Evolutionary conservation across 192 early-diverging fungal species (phyloP).

Genomic region (Oehlia diaphana): DNA sequence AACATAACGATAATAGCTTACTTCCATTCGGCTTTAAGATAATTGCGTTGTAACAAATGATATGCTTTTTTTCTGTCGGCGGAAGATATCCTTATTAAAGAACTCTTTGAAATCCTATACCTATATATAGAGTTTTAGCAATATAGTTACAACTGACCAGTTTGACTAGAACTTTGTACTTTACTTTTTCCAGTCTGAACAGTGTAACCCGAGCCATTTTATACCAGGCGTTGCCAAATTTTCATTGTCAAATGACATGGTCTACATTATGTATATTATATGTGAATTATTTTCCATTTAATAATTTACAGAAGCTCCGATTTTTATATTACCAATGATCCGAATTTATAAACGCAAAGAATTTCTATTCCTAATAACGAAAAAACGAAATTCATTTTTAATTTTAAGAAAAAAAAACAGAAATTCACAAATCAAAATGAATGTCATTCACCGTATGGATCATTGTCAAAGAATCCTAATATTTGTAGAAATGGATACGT

Average conservation of each 20-base stretch:
- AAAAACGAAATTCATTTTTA: too few relatives aligned
- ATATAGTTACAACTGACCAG: too few relatives aligned
- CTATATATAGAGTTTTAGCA: not conserved
- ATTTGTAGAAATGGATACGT: not conserved
- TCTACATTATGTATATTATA: not conserved
- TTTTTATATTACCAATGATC: too few relatives aligned
- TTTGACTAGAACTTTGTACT: not conserved
- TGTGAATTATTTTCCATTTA: not conserved
- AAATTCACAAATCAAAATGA: too few relatives aligned
- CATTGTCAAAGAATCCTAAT: not conserved
- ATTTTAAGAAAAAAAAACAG: too few relatives aligned
- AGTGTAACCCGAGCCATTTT: not conserved
- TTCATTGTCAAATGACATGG: constrained; percentile 28
- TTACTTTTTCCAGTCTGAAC: not conserved
- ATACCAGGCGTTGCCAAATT: not conserved
- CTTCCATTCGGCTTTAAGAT: constrained; percentile 23
- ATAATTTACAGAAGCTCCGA: constrained; percentile 12
- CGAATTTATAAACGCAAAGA: not conserved
- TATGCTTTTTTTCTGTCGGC: constrained; percentile 22
- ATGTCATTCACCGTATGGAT: not conserved
- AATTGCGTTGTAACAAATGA: constrained; percentile 4
- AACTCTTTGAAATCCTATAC: constrained; percentile 16
- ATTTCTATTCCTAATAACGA: constrained; percentile 14
- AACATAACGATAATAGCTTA: not conserved
- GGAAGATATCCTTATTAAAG: constrained; percentile 4